A percentile compares a stretch with the other conserved stretches of the same genome.
phyloP scores from a whole-genome alignment of 139 green algal genomes.

The Limnomonas spitsbergensis region DNA sequence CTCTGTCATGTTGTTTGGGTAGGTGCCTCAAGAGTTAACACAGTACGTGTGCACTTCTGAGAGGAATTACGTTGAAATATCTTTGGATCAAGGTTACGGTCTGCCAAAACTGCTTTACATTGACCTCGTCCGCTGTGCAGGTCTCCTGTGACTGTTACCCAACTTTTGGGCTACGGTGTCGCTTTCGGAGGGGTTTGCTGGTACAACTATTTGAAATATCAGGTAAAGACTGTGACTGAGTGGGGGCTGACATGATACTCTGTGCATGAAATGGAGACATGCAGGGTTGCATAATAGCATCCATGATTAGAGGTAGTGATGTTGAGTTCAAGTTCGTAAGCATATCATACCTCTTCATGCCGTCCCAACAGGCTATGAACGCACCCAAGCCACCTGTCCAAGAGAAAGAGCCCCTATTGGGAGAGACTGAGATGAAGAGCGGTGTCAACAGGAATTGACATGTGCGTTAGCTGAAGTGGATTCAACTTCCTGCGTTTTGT shows the following conservation, averaged over 20 bases:
- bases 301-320: neutral
- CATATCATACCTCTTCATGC: neutral
- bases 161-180: slow-evolving; percentile 66
- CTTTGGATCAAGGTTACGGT: too few relatives aligned
- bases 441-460: too few relatives aligned
- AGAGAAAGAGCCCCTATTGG: neutral
- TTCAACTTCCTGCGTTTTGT: too few relatives aligned
- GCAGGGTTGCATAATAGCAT: neutral
- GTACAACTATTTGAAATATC: slow-evolving; percentile 23
- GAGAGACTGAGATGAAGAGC: too few relatives aligned
- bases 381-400: neutral
- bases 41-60: neutral
- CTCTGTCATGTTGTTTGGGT: slow-evolving; percentile 20
- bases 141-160: slow-evolving; percentile 49
- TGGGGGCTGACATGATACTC: too few relatives aligned
- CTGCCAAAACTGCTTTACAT: too few relatives aligned
- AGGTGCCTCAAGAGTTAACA: neutral
- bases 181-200: slow-evolving; percentile 64
- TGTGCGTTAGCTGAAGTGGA: too few relatives aligned
- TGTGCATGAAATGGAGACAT: neutral
- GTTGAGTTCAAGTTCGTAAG: neutral
- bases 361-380: neutral
- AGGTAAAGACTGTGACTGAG: too few relatives aligned
- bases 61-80: neutral
- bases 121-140: slow-evolving; percentile 29